phyloP scores from a whole-genome alignment of 768 basidiomycete genomes.

The Auricularia cornea region DNA sequence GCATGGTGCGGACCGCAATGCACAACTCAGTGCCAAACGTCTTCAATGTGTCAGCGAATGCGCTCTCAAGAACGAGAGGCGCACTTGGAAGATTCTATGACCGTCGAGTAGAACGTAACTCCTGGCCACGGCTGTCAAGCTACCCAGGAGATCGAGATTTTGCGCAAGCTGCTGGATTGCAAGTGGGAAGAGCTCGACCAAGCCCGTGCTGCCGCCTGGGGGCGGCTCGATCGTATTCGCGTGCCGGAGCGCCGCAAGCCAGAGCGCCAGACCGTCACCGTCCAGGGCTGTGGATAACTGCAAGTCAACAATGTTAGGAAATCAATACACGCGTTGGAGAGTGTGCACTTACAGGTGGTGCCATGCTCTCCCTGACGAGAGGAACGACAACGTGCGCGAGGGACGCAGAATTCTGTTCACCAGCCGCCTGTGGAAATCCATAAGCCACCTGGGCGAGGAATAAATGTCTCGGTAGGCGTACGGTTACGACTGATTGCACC shows the following conservation, averaged over 20 bases:
- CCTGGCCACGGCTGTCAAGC: slow-evolving; percentile 57
- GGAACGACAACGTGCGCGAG: slow-evolving; percentile 51
- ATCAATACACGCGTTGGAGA: no score
- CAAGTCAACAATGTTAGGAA: slow-evolving; percentile 4
- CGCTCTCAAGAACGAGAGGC: no score
- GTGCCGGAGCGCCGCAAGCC: slow-evolving; percentile 64
- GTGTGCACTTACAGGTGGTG: slow-evolving; percentile 47
- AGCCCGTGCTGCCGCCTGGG: slow-evolving; percentile 35
- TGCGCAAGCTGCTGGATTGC: slow-evolving; percentile 49
- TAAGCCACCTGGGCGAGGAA: no score
- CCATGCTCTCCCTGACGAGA: slow-evolving; percentile 56
- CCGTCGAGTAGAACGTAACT: slow-evolving; percentile 75
- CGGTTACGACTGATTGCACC: slow-evolving; percentile 61
- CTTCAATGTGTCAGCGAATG: no score
- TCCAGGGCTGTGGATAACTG: slow-evolving; percentile 50
- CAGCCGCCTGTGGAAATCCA: slow-evolving; percentile 45
- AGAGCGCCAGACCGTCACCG: slow-evolving; percentile 67
- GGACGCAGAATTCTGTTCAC: slow-evolving; percentile 44
- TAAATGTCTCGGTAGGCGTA: no score
- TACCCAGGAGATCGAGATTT: slow-evolving; percentile 71
- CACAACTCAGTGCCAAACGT: slow-evolving; percentile 49
- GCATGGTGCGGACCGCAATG: slow-evolving; percentile 42
- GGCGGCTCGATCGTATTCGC: slow-evolving; percentile 41
- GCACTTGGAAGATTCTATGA: slow-evolving; percentile 51
- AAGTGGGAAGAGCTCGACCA: slow-evolving; percentile 59